Conservation (phyloP, 2,329 filamentous ascomycete genomes). For the Colletotrichum sp. region DNA sequence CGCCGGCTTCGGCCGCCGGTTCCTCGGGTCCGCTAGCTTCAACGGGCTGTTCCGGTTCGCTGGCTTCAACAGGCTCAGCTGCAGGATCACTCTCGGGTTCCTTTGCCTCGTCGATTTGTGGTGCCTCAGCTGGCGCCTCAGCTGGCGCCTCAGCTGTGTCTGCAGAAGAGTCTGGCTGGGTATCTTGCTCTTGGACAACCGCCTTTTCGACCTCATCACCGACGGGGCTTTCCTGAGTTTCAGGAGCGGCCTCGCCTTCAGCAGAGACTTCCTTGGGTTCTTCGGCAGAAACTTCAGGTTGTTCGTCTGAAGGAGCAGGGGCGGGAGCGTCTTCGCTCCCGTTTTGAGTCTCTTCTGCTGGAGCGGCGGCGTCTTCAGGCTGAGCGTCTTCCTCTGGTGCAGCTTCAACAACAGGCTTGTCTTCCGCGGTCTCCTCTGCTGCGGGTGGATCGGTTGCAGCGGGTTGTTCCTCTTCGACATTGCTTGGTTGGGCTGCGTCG, state of each 20-base stretch:
- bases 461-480: not conserved
- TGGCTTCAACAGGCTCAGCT: not conserved
- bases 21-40: not conserved
- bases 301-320: not conserved
- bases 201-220: not conserved
- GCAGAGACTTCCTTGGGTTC: not conserved
- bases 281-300: not conserved
- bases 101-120: not conserved
- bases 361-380: not conserved
- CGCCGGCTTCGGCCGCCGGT: not conserved
- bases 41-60: not conserved
- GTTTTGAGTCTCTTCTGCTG: not conserved
- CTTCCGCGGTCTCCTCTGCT: not conserved
- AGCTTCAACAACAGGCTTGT: not conserved
- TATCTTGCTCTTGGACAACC: not conserved
- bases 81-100: not conserved
- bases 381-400: not conserved
- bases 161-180: not conserved
- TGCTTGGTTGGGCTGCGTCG: not conserved
- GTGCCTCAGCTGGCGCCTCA: not conserved
- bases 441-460: not conserved
- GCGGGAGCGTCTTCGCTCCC: not conserved
- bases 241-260: not conserved
- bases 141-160: not conserved
- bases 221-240: not conserved